Evolutionary conservation across 176 grass and related monocot species (phyloP).

Genomic region (Juncus effusus): DNA sequence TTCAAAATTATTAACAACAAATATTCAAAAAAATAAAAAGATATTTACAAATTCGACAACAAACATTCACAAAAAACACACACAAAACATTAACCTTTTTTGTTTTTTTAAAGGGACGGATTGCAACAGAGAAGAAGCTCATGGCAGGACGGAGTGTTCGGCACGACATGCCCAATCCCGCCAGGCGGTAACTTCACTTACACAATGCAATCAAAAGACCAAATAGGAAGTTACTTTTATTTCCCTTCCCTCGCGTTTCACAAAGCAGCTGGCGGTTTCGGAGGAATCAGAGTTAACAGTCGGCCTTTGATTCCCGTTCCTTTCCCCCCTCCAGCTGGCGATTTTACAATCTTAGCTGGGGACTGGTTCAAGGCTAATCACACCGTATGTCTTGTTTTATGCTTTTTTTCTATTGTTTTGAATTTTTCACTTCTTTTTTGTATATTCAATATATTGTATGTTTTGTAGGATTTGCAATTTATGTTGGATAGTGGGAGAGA

Average conservation of each 20-base stretch:
- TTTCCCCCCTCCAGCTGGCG: constrained; percentile 63
- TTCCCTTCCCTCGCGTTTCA: constrained; percentile 85
- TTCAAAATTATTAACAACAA: no score
- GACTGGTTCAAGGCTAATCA: constrained; percentile 98
- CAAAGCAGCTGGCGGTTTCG: constrained; percentile 78
- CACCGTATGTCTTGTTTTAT: constrained; percentile 31
- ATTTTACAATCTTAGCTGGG: constrained; percentile 66
- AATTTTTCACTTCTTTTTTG: background rate
- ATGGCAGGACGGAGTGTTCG: constrained; percentile 87
- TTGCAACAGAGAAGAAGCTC: constrained; percentile 90
- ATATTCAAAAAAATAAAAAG: no score
- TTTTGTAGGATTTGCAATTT: constrained; percentile 54
- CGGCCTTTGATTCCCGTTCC: constrained; percentile 79
- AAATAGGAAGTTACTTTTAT: constrained; percentile 95
- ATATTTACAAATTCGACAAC: no score
- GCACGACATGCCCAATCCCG: constrained; percentile 86
- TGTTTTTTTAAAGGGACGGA: constrained; percentile 53
- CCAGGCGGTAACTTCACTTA: constrained; percentile 83
- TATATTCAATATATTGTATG: background rate
- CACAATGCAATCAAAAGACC: constrained; percentile 86
- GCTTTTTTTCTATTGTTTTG: background rate
- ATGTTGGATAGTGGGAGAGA: constrained; percentile 61
- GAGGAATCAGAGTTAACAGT: constrained; percentile 76
- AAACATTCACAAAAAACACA: no score
- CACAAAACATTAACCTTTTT: no score